Base-by-base conservation (phyloP, 2,329 filamentous ascomycete genomes). In the Tolypocladium paradoxum region DNA sequence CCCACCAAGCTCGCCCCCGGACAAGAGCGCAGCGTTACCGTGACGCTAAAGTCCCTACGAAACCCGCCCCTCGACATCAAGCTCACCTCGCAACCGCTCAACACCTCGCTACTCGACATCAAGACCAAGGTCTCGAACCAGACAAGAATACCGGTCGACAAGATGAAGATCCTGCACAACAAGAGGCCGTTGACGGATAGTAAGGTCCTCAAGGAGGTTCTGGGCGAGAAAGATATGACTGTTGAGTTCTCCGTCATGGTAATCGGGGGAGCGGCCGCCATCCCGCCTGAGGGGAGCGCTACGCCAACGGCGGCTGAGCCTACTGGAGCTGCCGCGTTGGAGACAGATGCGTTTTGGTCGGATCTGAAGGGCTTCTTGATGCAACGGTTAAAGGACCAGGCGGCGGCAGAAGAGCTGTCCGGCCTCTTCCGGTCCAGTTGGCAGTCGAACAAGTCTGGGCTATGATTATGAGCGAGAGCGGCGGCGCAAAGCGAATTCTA, bases 221-320 rank as follows among this genome's bases (percentile, higher is more conserved):
- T 91, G 1, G 76, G 75, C 0, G 81, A 80, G 46, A 55, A 59
- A 0, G 63, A 65, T 4, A 76, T 60, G 60, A 69, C 61, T 1
- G 75, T 92, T 0, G 90, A 96, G 67, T 84, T 97, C 57, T 83
- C 83, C 1, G 79, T 96, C 53, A 97, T 97, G 90, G 78, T 96
- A 22, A 82, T 96, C 65, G 88, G 87, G 3, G 90, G 89, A 24
- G 71, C 73, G 14, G 72, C 74, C 37, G 74, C 72, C 0, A 72
- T 73, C 48, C 67, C 70, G 52, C 71, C 71, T 34, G 72, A 71
- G 54, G 66, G 70, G 58, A 57, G 61, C n/a, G 62, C 54, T 49
- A 73, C 66, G 35, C 49, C 57, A 18, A 58, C 59, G 4, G 56
- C 60, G 16, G 54, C 53, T 4, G 52, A 56, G 47, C 53, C 62